Evolutionary conservation across 2,329 filamentous ascomycete genomes (phyloP), one percentile per base, ranked within the genome.

Genomic region (Pestalotiopsis sp.): DNA sequence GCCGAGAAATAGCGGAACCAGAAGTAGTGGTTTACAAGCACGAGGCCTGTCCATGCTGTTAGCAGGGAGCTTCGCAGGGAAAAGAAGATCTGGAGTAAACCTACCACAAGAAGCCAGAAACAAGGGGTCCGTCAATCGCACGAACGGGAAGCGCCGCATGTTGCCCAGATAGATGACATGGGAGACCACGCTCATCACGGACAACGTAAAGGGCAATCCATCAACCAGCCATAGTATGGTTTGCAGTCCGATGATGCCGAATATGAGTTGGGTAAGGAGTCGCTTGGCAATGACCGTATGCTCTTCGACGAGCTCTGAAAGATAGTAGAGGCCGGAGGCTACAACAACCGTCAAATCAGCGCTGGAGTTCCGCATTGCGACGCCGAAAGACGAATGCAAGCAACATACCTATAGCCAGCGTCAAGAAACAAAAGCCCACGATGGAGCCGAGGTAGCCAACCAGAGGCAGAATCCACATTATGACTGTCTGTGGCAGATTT

Each of bases 281-380:
- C 92, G 93, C 79, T 97, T 97, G 13, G 95, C 93, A 71, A 97
- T 82, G 12, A 98, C 95, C 4, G 95, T 98, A 79, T 99, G 95
- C 81, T 99, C 96, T 83, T 99, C 96, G 70, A 99, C 96, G 14
- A 98, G 90, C 81, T 99, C 96, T 27, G 95, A 98, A 67, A 99
- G 91, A 81, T 99, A 99, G 84, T 99, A 99, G 31, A 99, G 90
- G 49, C 96, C 96, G n/a, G 94, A 98, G 52, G 96, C 96, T 94
- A 76, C n/a, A 31, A n/a, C 9, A 4, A 38, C 20, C 9, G 23
- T 65, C 39, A 4, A 20, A 39, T 52, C 39, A 61, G 59, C n/a
- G 27, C 27, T 36, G 31, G 4, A 20, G 7, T 9, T 17, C 45
- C 14, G 12, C 45, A 7, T 59, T 11, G 57, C 23, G 20, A 27